A percentile compares a stretch with the other conserved stretches of the same genome.
Evolutionary conservation across 2,329 filamentous ascomycete genomes (phyloP).

Genomic region (Pezicula neosporulosa): DNA sequence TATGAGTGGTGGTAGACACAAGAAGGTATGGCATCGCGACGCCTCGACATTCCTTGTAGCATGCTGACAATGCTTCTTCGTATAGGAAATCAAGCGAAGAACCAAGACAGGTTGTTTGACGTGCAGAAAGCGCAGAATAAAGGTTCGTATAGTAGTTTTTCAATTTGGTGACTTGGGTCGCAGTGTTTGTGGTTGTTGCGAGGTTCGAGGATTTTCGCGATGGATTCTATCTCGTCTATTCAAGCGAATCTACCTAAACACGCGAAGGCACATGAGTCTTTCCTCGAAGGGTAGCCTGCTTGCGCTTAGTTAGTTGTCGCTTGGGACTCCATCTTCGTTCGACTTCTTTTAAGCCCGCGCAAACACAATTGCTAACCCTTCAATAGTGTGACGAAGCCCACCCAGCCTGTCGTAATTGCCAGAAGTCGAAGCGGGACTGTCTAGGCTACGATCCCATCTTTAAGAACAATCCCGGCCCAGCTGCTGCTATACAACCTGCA

Average conservation of each 20-base stretch:
- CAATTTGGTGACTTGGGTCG: conserved; percentile 11
- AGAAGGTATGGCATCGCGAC: conserved; percentile 32
- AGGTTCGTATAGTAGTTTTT: conserved; percentile 49
- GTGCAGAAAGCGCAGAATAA: conserved; percentile 65
- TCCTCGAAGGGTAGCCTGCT: neutral
- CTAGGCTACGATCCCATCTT: conserved; percentile 86
- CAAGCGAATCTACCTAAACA: conserved; percentile 33
- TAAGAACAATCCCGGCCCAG: conserved; percentile 64
- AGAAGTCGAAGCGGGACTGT: conserved; percentile 85
- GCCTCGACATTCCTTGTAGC: conserved; percentile 10
- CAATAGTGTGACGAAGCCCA: conserved; percentile 91
- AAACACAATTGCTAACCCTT: conserved; percentile 14
- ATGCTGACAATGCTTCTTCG: conserved; percentile 20
- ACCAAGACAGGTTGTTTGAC: conserved; percentile 72
- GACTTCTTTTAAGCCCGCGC: neutral
- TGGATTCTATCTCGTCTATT: conserved; percentile 28
- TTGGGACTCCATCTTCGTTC: conserved; percentile 13
- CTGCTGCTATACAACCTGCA: conserved; percentile 69
- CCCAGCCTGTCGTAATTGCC: conserved; percentile 86
- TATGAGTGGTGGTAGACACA: conserved; percentile 60
- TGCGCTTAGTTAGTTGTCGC: conserved; percentile 20
- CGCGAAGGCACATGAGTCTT: conserved; percentile 29
- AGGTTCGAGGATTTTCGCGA: conserved; percentile 27
- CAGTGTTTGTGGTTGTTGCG: conserved; percentile 16
- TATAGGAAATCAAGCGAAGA: conserved; percentile 68